Evolutionary conservation across 2,329 filamentous ascomycete genomes (phyloP).

Genomic region (Talaromyces atroroseus): DNA sequence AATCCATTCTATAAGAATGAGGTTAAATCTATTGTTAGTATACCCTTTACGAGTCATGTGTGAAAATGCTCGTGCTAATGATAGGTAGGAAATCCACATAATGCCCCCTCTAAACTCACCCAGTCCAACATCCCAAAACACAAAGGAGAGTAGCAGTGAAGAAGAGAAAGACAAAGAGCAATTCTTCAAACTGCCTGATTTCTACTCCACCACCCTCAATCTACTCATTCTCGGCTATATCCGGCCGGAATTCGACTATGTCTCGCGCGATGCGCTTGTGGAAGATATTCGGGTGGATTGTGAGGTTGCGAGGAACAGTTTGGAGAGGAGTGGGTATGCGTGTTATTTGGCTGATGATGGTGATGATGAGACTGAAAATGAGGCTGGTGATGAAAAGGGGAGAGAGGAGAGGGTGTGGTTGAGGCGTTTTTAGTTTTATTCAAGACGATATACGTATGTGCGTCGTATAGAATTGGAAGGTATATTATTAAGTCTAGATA

Average conservation of each 20-base stretch:
- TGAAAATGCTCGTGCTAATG: neutral
- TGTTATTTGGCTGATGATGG: slow-evolving; percentile 42
- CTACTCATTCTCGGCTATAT: slow-evolving; percentile 82
- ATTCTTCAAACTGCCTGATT: slow-evolving; percentile 56
- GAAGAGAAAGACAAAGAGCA: neutral
- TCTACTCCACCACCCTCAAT: slow-evolving; percentile 77
- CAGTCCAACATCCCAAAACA: slow-evolving; percentile 27
- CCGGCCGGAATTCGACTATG: slow-evolving; percentile 83
- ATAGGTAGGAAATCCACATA: slow-evolving; percentile 68
- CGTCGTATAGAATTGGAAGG: neutral
- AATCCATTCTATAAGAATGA: slow-evolving; percentile 97
- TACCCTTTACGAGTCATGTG: neutral
- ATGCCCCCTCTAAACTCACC: slow-evolving; percentile 62
- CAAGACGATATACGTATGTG: neutral
- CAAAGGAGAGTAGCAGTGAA: neutral
- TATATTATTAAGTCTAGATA: neutral
- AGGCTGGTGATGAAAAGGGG: slow-evolving; percentile 26
- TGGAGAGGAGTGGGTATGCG: slow-evolving; percentile 60
- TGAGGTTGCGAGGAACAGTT: slow-evolving; percentile 68
- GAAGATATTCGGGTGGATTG: slow-evolving; percentile 87
- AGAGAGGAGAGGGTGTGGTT: slow-evolving; percentile 31
- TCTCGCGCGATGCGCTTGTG: slow-evolving; percentile 72
- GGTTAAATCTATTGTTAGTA: slow-evolving; percentile 63
- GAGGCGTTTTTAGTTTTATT: slow-evolving; percentile 23
- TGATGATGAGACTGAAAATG: slow-evolving; percentile 25